These are phyloP conservation scores for Boletus rufocinnamomeus DNA, from an alignment of 768 basidiomycete genomes.

Conservation along the genomic window DNA sequence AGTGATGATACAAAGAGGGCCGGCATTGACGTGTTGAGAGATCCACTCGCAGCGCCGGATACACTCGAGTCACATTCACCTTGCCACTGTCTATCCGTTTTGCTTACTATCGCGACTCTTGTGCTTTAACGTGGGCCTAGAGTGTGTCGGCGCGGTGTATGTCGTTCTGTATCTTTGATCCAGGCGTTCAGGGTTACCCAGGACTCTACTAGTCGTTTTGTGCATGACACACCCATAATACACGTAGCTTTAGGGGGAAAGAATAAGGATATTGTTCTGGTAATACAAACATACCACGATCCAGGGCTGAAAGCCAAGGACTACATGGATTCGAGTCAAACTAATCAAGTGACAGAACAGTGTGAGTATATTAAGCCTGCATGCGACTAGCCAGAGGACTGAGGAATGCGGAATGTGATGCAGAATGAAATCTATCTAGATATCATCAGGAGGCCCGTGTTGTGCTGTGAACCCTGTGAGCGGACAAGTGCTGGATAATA, in stretches of 20 bases:
- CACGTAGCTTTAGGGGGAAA: background rate
- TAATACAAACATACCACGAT: background rate
- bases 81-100: conserved; percentile 8
- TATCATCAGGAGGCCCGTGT: background rate
- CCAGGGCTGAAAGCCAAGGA: background rate
- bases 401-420: background rate
- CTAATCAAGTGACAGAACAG: background rate
- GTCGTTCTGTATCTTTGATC: background rate
- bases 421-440: background rate
- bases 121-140: background rate
- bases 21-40: background rate
- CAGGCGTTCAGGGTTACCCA: background rate
- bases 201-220: background rate
- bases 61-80: background rate
- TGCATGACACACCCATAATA: background rate
- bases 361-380: too few species aligned
- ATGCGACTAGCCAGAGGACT: background rate
- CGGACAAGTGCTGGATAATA: conserved; percentile 19
- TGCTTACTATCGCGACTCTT: background rate
- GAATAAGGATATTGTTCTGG: background rate
- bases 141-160: background rate
- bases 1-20: background rate
- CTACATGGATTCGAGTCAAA: background rate
- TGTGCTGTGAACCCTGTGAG: background rate
- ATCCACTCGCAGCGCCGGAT: conserved; percentile 6